Conservation (phyloP, 176 grass and related monocot species). For the Hsuehochloa calcarea region DNA sequence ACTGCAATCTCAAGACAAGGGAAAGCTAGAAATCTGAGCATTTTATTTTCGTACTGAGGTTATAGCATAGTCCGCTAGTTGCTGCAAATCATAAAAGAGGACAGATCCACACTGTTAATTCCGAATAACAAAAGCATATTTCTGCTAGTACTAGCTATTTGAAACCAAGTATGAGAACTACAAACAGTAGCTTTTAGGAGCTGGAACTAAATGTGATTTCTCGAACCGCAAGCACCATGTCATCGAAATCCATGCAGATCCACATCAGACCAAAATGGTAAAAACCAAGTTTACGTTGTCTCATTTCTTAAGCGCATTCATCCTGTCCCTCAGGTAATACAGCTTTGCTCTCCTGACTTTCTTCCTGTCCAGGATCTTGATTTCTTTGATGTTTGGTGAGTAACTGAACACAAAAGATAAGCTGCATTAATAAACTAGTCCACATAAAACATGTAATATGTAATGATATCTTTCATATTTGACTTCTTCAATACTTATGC, state of each 20-base stretch:
- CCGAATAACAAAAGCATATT: neutral
- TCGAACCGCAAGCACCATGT: neutral
- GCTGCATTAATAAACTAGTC: slow-evolving; percentile 11
- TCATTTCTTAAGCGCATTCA: slow-evolving; percentile 86
- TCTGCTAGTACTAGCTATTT: neutral
- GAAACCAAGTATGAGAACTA: neutral
- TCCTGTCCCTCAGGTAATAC: slow-evolving; percentile 91
- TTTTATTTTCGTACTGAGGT: neutral
- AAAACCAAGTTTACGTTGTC: neutral
- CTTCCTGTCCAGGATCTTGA: slow-evolving; percentile 88
- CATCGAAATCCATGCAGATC: neutral
- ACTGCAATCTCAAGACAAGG: neutral
- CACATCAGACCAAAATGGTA: neutral
- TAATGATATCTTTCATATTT: neutral
- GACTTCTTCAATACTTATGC: neutral
- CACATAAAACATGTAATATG: neutral
- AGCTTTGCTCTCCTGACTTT: slow-evolving; percentile 87
- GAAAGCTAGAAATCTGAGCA: neutral
- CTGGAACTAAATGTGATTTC: neutral
- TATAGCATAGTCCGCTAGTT: neutral
- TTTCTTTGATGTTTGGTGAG: slow-evolving; percentile 86
- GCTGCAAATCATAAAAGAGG: neutral
- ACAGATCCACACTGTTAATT: neutral
- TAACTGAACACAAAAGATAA: slow-evolving; percentile 40
- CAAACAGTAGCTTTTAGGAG: neutral